Conservation (phyloP, 2,329 filamentous ascomycete genomes). For the Trichoderma asperellum region DNA sequence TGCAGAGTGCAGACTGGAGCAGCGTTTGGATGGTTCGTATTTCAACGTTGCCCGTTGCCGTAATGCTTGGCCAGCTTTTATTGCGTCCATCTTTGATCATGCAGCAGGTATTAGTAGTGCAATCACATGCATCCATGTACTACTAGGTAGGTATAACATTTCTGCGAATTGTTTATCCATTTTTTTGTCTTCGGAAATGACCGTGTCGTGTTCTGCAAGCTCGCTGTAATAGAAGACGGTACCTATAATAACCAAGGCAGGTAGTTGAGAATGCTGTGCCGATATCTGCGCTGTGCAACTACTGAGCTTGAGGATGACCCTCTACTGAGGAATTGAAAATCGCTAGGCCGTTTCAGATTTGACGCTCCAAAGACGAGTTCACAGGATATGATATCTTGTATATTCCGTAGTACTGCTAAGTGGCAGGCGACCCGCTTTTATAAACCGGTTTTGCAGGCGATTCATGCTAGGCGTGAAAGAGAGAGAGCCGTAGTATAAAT, state of each 20-base stretch:
- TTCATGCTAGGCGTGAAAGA: background rate
- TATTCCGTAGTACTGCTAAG: no score
- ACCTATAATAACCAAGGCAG: no score
- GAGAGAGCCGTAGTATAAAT: background rate
- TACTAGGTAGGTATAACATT: background rate
- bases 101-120: background rate
- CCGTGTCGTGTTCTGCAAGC: background rate
- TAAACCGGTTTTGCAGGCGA: background rate
- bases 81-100: background rate
- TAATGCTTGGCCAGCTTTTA: background rate
- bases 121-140: background rate
- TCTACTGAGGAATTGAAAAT: no score
- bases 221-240: background rate
- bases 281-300: background rate
- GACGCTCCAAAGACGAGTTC: background rate
- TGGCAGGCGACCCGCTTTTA: background rate
- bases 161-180: background rate
- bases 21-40: no score
- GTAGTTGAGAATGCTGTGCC: no score
- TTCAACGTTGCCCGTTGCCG: background rate
- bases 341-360: no score
- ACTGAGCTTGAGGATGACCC: no score
- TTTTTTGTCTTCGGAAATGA: background rate
- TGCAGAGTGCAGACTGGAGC: no score
- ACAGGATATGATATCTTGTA: no score